Evolutionary conservation across 164 flowering plant species (phyloP), one percentile per base, ranked within the genome.

Genomic region (Piper betle): DNA sequence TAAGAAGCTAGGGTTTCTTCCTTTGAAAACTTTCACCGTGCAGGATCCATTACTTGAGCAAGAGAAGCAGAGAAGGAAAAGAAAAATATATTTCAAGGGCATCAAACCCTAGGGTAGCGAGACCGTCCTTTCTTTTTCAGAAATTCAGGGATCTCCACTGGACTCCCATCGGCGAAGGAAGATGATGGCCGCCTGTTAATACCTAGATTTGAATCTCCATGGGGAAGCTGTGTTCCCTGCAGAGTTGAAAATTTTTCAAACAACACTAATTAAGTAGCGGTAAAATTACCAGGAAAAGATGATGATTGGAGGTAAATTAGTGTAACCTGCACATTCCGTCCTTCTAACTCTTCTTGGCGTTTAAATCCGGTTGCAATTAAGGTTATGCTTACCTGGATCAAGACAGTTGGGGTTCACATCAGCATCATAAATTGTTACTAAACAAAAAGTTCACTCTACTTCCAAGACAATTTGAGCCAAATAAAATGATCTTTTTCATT

Each of bases 101-200:
- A 57, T 60, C 70, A 86, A 39, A 76, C 84, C 77, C 96, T 77
- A 11, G 98, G 98, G 67, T 72, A 87, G 64, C 94, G 91, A 6
- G 97, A 87, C 1, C 94, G 88, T 38, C 96, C 97, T 74, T 87
- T 93, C 81, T 85, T 93, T 77, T 77, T 87, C 41, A 93, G 67
- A 69, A 93, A 93, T 76, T 93, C 98, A 0, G 97, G 98, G 65
- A 93, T 89, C 68, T 93, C 98, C 60, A 93, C 88, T 4, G 74
- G 59, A 39, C 69, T 68, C 48, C 87, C 84, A 62, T 84, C 93
- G 4, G 54, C 56, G 59, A 79, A 79, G 19, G 92, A 69, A 19
- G 75, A 76, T 43, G 91, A 73, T 41, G 87, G 76, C 9, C 86
- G 77, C 8, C 88, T 72, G 48, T 76, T 81, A 18, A 77, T 69